phyloP scores from a whole-genome alignment of 2,329 filamentous ascomycete genomes.

The Epichloe bromicola region DNA sequence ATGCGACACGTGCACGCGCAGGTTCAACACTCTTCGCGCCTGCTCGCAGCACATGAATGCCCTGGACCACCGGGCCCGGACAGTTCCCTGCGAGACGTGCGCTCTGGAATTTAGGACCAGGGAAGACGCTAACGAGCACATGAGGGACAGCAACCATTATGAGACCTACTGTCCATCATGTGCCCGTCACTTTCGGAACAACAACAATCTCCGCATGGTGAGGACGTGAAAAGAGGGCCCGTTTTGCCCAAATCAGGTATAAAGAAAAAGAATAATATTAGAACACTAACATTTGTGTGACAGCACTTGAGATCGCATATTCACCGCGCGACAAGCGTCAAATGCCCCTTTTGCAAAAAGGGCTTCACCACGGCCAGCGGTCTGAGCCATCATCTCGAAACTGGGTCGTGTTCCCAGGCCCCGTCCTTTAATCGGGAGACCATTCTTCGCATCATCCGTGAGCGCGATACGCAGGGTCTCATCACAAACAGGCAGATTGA shows the following conservation, averaged over 20 bases:
- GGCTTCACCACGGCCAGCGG: slow-evolving; percentile 37
- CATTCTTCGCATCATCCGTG: slow-evolving; percentile 31
- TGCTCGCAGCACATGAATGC: slow-evolving; percentile 1
- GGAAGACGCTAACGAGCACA: slow-evolving; percentile 6
- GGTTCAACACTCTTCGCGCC: neutral
- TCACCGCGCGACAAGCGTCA: slow-evolving; percentile 31
- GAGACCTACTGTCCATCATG: slow-evolving; percentile 23
- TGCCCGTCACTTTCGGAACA: slow-evolving; percentile 17
- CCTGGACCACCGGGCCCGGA: slow-evolving; percentile 15
- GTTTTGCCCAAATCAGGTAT: neutral
- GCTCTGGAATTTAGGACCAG: slow-evolving; percentile 12
- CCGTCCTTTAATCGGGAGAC: slow-evolving; percentile 30
- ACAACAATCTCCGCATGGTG: slow-evolving; percentile 21
- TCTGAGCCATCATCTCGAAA: slow-evolving; percentile 40
- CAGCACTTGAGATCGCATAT: slow-evolving; percentile 42
- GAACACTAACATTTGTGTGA: neutral
- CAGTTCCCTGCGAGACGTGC: slow-evolving; percentile 12
- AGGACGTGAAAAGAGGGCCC: slow-evolving; percentile 1
- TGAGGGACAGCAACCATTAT: slow-evolving; percentile 15
- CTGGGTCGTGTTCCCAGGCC: slow-evolving; percentile 34
- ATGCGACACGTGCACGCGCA: neutral
- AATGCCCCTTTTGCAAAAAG: slow-evolving; percentile 41
- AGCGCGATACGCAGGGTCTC: slow-evolving; percentile 30
- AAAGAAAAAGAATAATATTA: neutral
- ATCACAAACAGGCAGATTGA: slow-evolving; percentile 38